These are phyloP conservation scores for Botrytis tulipae DNA, from an alignment of 2,329 filamentous ascomycete genomes.

Conservation along the genomic window DNA sequence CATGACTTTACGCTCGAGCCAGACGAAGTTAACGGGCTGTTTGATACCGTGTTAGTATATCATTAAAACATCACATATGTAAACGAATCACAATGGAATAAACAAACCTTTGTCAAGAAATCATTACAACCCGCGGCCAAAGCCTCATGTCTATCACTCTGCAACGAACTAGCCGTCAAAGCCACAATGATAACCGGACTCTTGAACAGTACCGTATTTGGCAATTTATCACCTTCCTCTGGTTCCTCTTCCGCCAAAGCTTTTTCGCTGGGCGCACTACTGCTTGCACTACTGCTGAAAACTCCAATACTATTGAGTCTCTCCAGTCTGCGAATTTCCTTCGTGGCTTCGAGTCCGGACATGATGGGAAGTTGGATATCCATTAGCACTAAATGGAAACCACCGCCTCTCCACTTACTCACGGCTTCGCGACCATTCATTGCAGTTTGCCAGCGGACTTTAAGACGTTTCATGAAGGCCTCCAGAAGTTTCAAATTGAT, in stretches of 20 bases:
- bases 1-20: conserved; percentile 95
- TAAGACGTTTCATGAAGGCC: conserved; percentile 91
- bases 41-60: conserved; percentile 16
- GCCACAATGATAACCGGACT: conserved; percentile 97
- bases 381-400: conserved; percentile 96
- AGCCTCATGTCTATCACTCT: conserved; percentile 93
- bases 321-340: conserved; percentile 88
- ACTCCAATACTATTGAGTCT: conserved; percentile 90
- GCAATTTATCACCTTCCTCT: conserved; percentile 66
- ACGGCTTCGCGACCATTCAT: conserved; percentile 94
- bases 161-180: conserved; percentile 87
- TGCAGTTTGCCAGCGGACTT: conserved; percentile 95
- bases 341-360: conserved; percentile 91
- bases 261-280: conserved; percentile 48
- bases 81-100: neutral
- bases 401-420: conserved; percentile 85
- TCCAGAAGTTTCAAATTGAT: conserved; percentile 94
- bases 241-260: conserved; percentile 44
- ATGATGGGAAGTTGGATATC: conserved; percentile 97
- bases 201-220: conserved; percentile 75
- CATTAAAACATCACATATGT: neutral
- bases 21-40: conserved; percentile 94
- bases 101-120: conserved; percentile 87
- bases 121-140: conserved; percentile 96
- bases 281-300: conserved; percentile 68